phyloP scores from a whole-genome alignment of 2,329 filamentous ascomycete species.

The Coniochaeta hoffmannii region DNA sequence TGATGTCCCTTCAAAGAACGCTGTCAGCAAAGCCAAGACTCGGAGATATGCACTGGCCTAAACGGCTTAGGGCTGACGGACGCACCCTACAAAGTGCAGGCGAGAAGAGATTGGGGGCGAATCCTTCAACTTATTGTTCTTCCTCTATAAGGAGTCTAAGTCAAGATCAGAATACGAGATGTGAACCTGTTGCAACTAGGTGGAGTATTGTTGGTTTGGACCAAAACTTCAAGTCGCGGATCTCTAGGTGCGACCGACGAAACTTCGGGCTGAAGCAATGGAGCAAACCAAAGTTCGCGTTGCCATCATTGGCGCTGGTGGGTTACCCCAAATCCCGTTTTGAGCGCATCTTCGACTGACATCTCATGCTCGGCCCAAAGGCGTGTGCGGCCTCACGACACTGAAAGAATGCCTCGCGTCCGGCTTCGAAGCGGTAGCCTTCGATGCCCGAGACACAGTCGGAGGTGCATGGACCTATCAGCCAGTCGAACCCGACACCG shows the following conservation, averaged over 20 bases:
- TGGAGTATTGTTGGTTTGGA: background rate
- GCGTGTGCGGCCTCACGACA: slow-evolving; percentile 25
- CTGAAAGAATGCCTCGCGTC: slow-evolving; percentile 30
- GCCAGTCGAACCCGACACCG: slow-evolving; percentile 14
- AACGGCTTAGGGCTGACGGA: background rate
- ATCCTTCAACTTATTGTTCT: background rate
- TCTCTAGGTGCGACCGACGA: no score
- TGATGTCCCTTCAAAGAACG: background rate
- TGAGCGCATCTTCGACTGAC: background rate
- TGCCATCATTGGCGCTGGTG: slow-evolving; percentile 17
- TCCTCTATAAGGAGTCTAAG: background rate
- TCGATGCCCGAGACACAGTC: slow-evolving; percentile 25
- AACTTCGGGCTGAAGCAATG: no score
- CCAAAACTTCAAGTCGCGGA: background rate
- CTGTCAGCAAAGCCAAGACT: background rate
- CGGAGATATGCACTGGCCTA: no score
- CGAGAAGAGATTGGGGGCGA: background rate
- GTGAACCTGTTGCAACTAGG: background rate
- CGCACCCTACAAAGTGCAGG: background rate
- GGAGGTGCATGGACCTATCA: slow-evolving; percentile 32
- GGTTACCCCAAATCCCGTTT: background rate
- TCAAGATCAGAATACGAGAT: background rate
- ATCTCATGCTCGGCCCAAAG: slow-evolving; percentile 10
- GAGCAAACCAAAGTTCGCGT: slow-evolving; percentile 8
- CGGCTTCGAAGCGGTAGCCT: slow-evolving; percentile 24